Conservation (phyloP, 306 rosid species). For the Gastrolobium bilobum region DNA sequence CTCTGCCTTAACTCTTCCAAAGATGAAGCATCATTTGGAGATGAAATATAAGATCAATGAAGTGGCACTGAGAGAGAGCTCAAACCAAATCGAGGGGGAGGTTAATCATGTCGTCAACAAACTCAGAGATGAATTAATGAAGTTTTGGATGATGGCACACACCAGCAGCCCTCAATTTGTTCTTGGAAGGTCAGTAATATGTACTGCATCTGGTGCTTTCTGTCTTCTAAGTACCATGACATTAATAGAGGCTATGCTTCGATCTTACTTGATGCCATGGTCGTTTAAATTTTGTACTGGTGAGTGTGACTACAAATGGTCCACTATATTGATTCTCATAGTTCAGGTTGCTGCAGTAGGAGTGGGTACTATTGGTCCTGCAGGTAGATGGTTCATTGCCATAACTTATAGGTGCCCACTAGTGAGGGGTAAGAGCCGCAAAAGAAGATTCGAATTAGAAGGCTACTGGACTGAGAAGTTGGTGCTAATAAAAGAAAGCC, state of each 20-base stretch:
- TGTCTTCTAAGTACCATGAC: constrained; percentile 72
- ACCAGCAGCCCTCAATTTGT: constrained; percentile 89
- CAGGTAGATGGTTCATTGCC: constrained; percentile 77
- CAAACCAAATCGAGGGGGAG: background rate
- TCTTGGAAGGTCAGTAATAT: constrained; percentile 84
- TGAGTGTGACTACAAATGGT: constrained; percentile 81
- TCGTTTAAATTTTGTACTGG: constrained; percentile 72
- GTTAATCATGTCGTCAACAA: constrained; percentile 30
- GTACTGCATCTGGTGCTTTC: constrained; percentile 87
- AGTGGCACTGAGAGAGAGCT: constrained; percentile 55
- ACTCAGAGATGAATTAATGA: constrained; percentile 58
- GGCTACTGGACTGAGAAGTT: constrained; percentile 71
- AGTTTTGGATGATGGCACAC: constrained; percentile 90
- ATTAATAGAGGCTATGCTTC: constrained; percentile 69
- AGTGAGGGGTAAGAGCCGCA: constrained; percentile 41
- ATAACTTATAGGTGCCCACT: constrained; percentile 69
- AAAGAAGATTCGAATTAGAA: constrained; percentile 64
- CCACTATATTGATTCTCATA: constrained; percentile 68
- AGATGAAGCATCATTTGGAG: constrained; percentile 67
- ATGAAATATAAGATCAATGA: constrained; percentile 58
- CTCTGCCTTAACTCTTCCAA: constrained; percentile 69
- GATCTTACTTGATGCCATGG: constrained; percentile 70
- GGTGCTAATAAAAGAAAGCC: constrained; percentile 60
- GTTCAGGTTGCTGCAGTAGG: constrained; percentile 73
- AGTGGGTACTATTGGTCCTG: constrained; percentile 84